phyloP scores from a whole-genome alignment of 495 filamentous ascomycete genomes.

The Thermothielavioides terrestris region DNA sequence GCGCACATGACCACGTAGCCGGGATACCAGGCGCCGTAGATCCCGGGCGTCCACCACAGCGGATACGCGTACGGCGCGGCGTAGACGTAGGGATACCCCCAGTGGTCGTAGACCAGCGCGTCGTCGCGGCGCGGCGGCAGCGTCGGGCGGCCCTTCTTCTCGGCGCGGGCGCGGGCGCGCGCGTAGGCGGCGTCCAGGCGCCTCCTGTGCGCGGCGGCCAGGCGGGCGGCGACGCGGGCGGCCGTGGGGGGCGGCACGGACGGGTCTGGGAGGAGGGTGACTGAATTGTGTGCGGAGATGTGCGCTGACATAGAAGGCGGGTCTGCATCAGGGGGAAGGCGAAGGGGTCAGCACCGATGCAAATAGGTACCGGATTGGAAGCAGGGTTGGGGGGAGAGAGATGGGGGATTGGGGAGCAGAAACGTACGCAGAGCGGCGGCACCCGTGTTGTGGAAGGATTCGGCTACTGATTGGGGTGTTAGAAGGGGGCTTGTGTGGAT shows the following conservation, averaged over 20 bases:
- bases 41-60: constrained; percentile 22
- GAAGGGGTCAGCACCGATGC: background rate
- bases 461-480: constrained; percentile 36
- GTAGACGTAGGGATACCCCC: constrained; percentile 43
- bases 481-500: constrained; percentile 17
- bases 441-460: constrained; percentile 47
- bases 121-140: constrained; percentile 41
- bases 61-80: constrained; percentile 31
- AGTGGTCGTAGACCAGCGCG: constrained; percentile 40
- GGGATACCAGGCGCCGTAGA: constrained; percentile 32
- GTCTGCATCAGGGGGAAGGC: background rate
- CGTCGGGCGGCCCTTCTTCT: constrained; percentile 50
- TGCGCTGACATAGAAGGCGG: constrained; percentile 47
- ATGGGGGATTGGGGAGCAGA: background rate
- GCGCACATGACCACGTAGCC: constrained; percentile 22
- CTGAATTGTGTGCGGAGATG: constrained; percentile 62
- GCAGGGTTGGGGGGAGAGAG: background rate
- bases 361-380: too few species aligned
- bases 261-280: constrained; percentile 41
- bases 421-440: constrained; percentile 34
- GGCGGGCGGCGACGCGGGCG: constrained; percentile 41
- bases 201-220: constrained; percentile 34
- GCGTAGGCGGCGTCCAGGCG: constrained; percentile 54
- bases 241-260: constrained; percentile 15
- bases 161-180: constrained; percentile 52